Base-by-base conservation (phyloP, 2,329 filamentous ascomycete species). In the Cercospora nicotianae region DNA sequence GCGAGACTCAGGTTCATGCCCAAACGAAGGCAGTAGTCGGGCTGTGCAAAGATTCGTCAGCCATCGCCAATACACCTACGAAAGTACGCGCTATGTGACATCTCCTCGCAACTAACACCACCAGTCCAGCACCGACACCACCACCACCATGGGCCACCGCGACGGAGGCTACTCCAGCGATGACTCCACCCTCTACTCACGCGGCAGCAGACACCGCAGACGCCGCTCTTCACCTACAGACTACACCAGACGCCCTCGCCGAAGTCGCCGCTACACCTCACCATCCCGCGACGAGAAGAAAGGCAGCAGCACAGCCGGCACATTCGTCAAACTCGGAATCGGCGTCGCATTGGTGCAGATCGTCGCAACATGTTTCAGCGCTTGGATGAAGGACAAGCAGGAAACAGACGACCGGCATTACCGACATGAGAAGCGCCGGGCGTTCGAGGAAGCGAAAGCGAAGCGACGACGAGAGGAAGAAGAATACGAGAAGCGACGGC, bases 401-500 rank as follows among this genome's bases (percentile, higher is more conserved):
- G 61, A 67, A 48, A 45, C 63, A 3, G 45, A 64, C n/a, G 67
- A 67, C 23, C 53, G 60, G 1, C 36, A 63, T 13, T 62, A 69
- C 26, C 60, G 61, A 42, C 60, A 58, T 1, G 67, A 69, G 3
- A 69, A 67, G 64, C 60, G 67, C n/a, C 42, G 55, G 39, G 64
- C 64, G n/a, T 69, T 69, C 9, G 67, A 69, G n/a, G 67, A 67
- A 48, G 67, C 64, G 23, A 69, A 69, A 28, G 67, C 67, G 36
- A 66, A 64, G 64, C 60, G 67, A 9, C 30, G 67, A 28, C 60
- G 60, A 18, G 64, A 69, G 9, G 67, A 69, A 51, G 67, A 69
- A 5, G 31, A 57, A 13, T 33, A 61, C 2, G 67, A 69, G 55
- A 63, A 67, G 64, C 64, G 64, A 20, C 57, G 28, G 67, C 69